Evolutionary conservation across 495 filamentous ascomycete genomes (phyloP).

Genomic region (Baudoinia panamericana): DNA sequence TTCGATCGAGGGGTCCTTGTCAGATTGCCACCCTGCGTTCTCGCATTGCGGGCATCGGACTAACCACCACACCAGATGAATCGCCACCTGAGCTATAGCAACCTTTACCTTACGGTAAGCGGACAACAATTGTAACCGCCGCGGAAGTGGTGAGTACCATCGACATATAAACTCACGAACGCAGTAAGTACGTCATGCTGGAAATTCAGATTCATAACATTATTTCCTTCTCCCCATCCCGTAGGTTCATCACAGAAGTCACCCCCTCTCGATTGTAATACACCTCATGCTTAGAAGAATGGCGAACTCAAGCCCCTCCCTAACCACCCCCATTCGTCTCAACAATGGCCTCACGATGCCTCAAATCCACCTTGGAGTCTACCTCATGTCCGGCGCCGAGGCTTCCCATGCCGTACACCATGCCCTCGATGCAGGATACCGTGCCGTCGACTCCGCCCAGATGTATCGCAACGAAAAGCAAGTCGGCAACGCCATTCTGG

Average conservation of each 20-base stretch:
- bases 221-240: too few relatives aligned
- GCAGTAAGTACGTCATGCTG: too few relatives aligned
- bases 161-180: too few relatives aligned
- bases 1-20: too few relatives aligned
- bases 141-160: too few relatives aligned
- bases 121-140: too few relatives aligned
- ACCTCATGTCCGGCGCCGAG: slow-evolving; percentile 43
- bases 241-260: background rate
- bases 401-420: slow-evolving; percentile 35
- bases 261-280: background rate
- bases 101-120: too few relatives aligned
- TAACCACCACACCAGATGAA: too few relatives aligned
- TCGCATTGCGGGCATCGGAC: too few relatives aligned
- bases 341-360: slow-evolving; percentile 47
- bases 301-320: slow-evolving; percentile 24
- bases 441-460: slow-evolving; percentile 45
- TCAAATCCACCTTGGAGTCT: slow-evolving; percentile 53
- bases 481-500: slow-evolving; percentile 43
- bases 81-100: too few relatives aligned
- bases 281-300: slow-evolving; percentile 15
- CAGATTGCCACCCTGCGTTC: too few relatives aligned
- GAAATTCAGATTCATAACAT: too few relatives aligned
- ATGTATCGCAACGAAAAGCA: slow-evolving; percentile 52
- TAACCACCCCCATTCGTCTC: slow-evolving; percentile 26
- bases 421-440: slow-evolving; percentile 28